Conservation (phyloP, 352 stramenopile species). For the Phytophthora cactorum region DNA sequence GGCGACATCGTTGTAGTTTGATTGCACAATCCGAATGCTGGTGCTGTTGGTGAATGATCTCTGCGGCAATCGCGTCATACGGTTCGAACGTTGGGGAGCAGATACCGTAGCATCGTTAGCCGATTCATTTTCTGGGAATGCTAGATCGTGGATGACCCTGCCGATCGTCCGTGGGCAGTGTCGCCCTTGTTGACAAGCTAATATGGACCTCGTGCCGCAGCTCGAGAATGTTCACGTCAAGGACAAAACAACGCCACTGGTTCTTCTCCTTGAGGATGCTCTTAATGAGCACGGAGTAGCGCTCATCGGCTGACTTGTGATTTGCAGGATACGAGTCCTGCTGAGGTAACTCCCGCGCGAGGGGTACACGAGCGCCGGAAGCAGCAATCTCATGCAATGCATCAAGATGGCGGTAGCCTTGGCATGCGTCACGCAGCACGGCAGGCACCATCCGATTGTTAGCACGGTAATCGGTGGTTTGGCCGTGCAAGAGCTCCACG, state of each 20-base stretch:
- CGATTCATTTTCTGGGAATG: background rate
- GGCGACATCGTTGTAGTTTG: constrained; percentile 2
- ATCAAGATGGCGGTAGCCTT: constrained; percentile 7
- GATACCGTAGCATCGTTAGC: background rate
- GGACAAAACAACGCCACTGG: constrained; percentile 9
- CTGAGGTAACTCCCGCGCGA: background rate
- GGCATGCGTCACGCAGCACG: background rate
- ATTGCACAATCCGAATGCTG: background rate
- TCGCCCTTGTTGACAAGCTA: constrained; percentile 28
- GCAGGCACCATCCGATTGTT: constrained; percentile 11
- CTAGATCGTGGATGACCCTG: constrained; percentile 10
- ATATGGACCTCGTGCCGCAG: constrained; percentile 16
- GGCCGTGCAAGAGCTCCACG: constrained; percentile 16
- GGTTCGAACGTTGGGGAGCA: background rate
- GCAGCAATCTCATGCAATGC: background rate
- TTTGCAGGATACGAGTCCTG: constrained; percentile 5
- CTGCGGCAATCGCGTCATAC: background rate
- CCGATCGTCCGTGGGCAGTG: background rate
- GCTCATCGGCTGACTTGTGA: constrained; percentile 10
- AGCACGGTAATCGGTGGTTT: constrained; percentile 10
- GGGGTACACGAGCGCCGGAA: background rate
- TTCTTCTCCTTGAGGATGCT: constrained; percentile 23
- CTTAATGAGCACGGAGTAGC: constrained; percentile 14
- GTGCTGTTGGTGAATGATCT: background rate
- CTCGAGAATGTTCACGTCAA: constrained; percentile 18